Evolutionary conservation across 2,329 filamentous ascomycete species (phyloP).

Genomic region (Fusarium tanahbumbuense): DNA sequence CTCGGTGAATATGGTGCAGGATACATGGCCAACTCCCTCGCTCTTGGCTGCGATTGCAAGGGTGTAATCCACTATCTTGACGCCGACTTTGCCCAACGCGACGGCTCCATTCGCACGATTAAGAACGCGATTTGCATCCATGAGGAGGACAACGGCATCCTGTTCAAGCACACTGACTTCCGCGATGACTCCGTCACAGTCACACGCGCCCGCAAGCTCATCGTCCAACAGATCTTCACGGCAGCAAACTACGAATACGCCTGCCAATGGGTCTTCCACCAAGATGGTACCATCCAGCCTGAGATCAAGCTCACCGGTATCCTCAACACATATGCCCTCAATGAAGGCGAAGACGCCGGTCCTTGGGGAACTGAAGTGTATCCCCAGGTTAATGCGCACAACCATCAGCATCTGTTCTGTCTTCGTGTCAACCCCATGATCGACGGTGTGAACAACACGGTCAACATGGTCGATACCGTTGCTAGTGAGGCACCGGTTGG

Average conservation of each 20-base stretch:
- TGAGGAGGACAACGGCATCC: slow-evolving; percentile 89
- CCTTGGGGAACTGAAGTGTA: slow-evolving; percentile 95
- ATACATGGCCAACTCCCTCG: slow-evolving; percentile 84
- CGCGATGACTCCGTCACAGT: slow-evolving; percentile 88
- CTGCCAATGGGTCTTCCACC: slow-evolving; percentile 80
- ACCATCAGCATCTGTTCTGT: slow-evolving; percentile 96
- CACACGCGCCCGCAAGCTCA: slow-evolving; percentile 84
- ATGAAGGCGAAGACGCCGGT: slow-evolving; percentile 80
- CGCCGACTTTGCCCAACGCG: slow-evolving; percentile 82
- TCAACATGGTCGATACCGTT: slow-evolving; percentile 84
- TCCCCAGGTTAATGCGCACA: slow-evolving; percentile 85
- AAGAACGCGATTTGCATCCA: slow-evolving; percentile 97
- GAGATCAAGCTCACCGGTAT: slow-evolving; percentile 94
- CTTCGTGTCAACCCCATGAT: slow-evolving; percentile 88
- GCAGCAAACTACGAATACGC: slow-evolving; percentile 95
- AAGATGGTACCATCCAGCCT: slow-evolving; percentile 91
- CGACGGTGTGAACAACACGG: slow-evolving; percentile 85
- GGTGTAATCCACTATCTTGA: slow-evolving; percentile 93
- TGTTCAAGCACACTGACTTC: slow-evolving; percentile 97
- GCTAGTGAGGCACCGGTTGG: slow-evolving; percentile 79
- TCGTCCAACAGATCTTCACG: slow-evolving; percentile 93
- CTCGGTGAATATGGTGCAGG: slow-evolving; percentile 84
- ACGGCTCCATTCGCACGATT: slow-evolving; percentile 80
- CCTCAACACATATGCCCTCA: slow-evolving; percentile 89
- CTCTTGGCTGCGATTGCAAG: slow-evolving; percentile 87